Evolutionary conservation across 768 basidiomycete genomes (phyloP).

Genomic region (Podaxis pistillaris): DNA sequence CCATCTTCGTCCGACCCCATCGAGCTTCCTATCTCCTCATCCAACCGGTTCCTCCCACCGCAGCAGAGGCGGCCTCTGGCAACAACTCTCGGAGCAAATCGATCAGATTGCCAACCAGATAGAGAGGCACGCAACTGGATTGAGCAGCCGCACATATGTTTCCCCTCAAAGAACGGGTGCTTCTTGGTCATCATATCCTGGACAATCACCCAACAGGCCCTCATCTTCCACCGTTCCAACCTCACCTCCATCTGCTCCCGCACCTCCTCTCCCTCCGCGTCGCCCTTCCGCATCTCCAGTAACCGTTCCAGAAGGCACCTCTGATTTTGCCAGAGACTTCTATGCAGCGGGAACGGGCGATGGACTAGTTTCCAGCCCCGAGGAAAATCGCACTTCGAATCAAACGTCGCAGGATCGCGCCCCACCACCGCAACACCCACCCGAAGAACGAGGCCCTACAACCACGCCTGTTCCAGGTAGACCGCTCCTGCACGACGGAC

Average conservation of each 20-base stretch:
- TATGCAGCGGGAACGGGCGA: conserved; percentile 46
- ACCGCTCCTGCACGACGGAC: conserved; percentile 60
- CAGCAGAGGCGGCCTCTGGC: conserved; percentile 3
- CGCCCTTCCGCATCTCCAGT: conserved; percentile 20
- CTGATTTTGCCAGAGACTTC: conserved; percentile 65
- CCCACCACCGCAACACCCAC: conserved; percentile 13
- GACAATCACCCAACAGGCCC: background rate
- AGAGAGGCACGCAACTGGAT: background rate
- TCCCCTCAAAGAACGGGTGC: background rate
- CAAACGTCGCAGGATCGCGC: background rate
- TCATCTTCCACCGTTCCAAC: background rate
- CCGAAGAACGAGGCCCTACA: conserved; percentile 64
- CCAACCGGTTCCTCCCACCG: background rate
- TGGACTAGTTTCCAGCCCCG: conserved; percentile 10
- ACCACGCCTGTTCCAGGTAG: conserved; percentile 61
- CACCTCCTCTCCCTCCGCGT: conserved; percentile 23
- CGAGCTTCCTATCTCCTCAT: conserved; percentile 1
- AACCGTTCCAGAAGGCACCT: conserved; percentile 22
- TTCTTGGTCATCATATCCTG: conserved; percentile 1
- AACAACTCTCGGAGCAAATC: background rate
- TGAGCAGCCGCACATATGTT: background rate
- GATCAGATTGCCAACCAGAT: background rate
- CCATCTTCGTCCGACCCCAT: conserved; percentile 2
- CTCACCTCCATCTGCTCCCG: background rate
- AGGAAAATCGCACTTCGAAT: background rate